phyloP scores from a whole-genome alignment of 2,329 filamentous ascomycete species.

The Fusarium guadeloupense region DNA sequence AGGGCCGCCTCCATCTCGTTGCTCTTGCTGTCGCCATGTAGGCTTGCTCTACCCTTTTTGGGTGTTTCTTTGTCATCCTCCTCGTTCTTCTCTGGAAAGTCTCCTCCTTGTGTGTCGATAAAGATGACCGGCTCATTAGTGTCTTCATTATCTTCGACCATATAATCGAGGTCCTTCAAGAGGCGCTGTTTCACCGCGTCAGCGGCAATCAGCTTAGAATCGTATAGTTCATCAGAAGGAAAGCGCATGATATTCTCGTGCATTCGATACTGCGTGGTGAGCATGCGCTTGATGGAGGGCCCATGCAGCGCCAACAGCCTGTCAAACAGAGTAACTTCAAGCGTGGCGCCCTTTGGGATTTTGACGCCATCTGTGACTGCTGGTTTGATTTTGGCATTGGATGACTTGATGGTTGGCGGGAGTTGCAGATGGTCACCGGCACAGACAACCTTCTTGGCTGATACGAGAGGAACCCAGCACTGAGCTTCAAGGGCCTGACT shows the following conservation, averaged over 20 bases:
- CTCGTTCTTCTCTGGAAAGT: slow-evolving; percentile 85
- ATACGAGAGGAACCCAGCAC: slow-evolving; percentile 91
- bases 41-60: slow-evolving; percentile 56
- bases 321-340: slow-evolving; percentile 95
- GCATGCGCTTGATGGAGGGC: slow-evolving; percentile 85
- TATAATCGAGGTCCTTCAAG: slow-evolving; percentile 80
- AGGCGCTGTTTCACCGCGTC: slow-evolving; percentile 79
- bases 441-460: slow-evolving; percentile 84
- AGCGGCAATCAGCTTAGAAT: slow-evolving; percentile 80
- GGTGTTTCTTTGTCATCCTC: slow-evolving; percentile 67
- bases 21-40: slow-evolving; percentile 76
- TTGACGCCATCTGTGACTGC: slow-evolving; percentile 50
- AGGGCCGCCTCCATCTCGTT: slow-evolving; percentile 90
- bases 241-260: slow-evolving; percentile 96
- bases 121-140: slow-evolving; percentile 89
- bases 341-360: slow-evolving; percentile 63
- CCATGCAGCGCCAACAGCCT: slow-evolving; percentile 85
- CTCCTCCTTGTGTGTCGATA: slow-evolving; percentile 94
- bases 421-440: slow-evolving; percentile 95
- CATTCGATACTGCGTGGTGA: slow-evolving; percentile 98
- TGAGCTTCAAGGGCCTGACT: slow-evolving; percentile 96
- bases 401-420: slow-evolving; percentile 91
- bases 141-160: slow-evolving; percentile 82
- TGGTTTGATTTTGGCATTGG: slow-evolving; percentile 61
- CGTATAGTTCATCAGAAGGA: slow-evolving; percentile 89